A percentile compares a stretch with the other conserved stretches of the same genome.
These are phyloP conservation scores for Kluyveromyces siamensis DNA, from an alignment of 805 yeast genomes.

Conservation along the genomic window DNA sequence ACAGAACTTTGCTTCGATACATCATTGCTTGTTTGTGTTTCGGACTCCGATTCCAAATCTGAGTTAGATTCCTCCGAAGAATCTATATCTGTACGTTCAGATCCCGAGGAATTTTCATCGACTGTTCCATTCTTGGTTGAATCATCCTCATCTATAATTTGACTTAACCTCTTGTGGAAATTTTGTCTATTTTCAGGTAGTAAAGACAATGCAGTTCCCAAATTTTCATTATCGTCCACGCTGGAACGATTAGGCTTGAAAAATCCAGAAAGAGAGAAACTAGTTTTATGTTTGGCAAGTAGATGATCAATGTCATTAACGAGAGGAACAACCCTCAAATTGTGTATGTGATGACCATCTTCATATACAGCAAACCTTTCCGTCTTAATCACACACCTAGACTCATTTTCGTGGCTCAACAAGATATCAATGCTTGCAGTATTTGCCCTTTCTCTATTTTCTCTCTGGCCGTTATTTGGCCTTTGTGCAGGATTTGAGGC, in stretches of 20 bases:
- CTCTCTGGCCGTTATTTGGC: not conserved
- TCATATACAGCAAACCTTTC: slow-evolving; percentile 19
- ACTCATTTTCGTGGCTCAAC: slow-evolving; percentile 6
- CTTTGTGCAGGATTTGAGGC: not conserved
- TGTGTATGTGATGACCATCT: slow-evolving; percentile 22
- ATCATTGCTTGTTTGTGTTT: slow-evolving; percentile 2
- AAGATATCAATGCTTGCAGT: slow-evolving; percentile 1
- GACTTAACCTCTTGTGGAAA: slow-evolving; percentile 9
- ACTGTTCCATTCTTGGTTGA: slow-evolving; percentile 2
- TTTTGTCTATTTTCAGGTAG: slow-evolving; percentile 11
- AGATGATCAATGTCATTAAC: slow-evolving; percentile 8
- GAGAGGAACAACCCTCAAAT: slow-evolving; percentile 15
- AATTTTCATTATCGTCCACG: slow-evolving; percentile 10
- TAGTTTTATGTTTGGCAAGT: slow-evolving; percentile 10
- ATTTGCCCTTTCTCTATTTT: slow-evolving; percentile 1
- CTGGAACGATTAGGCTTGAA: slow-evolving; percentile 14
- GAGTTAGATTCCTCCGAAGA: slow-evolving; percentile 4
- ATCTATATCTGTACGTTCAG: slow-evolving; percentile 6
- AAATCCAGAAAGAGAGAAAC: slow-evolving; percentile 17
- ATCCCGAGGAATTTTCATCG: slow-evolving; percentile 3
- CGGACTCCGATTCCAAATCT: slow-evolving; percentile 1
- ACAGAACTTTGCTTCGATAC: slow-evolving; percentile 8
- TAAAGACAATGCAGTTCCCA: slow-evolving; percentile 17
- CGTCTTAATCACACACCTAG: slow-evolving; percentile 12
- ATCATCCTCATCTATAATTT: slow-evolving; percentile 9